These are phyloP conservation scores for Trypanosoma theileri DNA, from an alignment of 208 protist species.

Conservation along the genomic window DNA sequence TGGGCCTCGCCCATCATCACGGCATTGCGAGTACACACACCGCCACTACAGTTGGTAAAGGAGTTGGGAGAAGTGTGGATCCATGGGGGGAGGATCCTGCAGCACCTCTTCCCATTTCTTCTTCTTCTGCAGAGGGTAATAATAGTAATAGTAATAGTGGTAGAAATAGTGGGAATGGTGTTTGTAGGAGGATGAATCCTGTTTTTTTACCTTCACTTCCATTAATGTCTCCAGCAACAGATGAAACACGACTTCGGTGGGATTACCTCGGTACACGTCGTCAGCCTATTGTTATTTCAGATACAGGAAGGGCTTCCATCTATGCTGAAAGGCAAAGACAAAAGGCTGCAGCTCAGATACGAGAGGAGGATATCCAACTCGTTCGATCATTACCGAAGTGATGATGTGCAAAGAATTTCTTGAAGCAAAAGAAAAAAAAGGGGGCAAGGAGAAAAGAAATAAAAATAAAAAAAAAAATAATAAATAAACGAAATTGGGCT, in stretches of 20 bases:
- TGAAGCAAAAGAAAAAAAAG: no score
- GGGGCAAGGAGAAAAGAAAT: conserved; percentile 5
- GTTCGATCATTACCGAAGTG: conserved; percentile 20
- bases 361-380: conserved; percentile 19
- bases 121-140: not conserved
- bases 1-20: conserved; percentile 39
- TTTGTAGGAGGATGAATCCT: not conserved
- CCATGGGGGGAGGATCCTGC: not conserved
- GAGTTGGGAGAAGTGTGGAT: no score
- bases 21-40: not conserved
- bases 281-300: not conserved
- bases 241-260: not conserved
- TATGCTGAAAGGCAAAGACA: not conserved
- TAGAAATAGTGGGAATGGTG: not conserved
- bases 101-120: not conserved
- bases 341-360: not conserved
- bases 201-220: not conserved
- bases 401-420: not conserved
- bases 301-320: not conserved
- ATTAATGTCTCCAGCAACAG: not conserved
- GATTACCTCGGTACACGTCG: conserved; percentile 15
- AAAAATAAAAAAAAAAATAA: not conserved
- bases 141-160: not conserved
- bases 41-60: not conserved
- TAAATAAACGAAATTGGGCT: not conserved